Evolutionary conservation across 176 grass and related monocot genomes (phyloP), one percentile per base, ranked within the genome.

Genomic region (Triticum dicoccoides): DNA sequence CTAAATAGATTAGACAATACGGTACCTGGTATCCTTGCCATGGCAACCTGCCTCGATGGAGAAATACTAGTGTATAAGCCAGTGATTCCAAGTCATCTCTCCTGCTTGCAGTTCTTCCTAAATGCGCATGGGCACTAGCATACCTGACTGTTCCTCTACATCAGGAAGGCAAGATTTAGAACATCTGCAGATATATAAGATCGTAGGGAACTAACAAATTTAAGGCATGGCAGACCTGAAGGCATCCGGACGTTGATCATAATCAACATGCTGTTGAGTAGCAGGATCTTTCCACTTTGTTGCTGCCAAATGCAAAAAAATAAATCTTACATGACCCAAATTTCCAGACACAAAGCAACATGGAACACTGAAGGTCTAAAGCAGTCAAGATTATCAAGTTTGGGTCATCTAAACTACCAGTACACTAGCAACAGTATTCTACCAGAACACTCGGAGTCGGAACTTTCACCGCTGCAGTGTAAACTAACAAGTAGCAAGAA

Each of bases 21-120:
- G 67, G 61, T 68, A 94, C 94, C 91, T 97, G 94, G 73, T 97
- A 97, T 86, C 94, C 94, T 70, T 97, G 94, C 94, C 94, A 97
- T 76, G 94, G 94, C 65, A 97, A 88, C 66, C 94, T 91, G 66
- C 94, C 92, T 78, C 92, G 87, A 74, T 97, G 94, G 66, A 97
- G 94, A 86, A 97, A 97, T 86, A 97, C 87, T 68, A 97, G 88
- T 61, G 94, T 97, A 84, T 97, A 97, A 66, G 89, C 94, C 38
- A 97, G 86, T 33, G 94, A 97, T 84, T 97, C 94, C 76, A 97
- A 83, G 88, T 97, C 94, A 80, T 97, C 94, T 83, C 94, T 94
- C 74, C 94, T 89, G 45, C 94, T 97, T 71, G 94, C 89, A 27
- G 94, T 97, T 94, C 94, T 94, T 91, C 94, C 94, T 82, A 97